phyloP scores from a whole-genome alignment of 345 rosid species.

The Hibiscus tridactylites region DNA sequence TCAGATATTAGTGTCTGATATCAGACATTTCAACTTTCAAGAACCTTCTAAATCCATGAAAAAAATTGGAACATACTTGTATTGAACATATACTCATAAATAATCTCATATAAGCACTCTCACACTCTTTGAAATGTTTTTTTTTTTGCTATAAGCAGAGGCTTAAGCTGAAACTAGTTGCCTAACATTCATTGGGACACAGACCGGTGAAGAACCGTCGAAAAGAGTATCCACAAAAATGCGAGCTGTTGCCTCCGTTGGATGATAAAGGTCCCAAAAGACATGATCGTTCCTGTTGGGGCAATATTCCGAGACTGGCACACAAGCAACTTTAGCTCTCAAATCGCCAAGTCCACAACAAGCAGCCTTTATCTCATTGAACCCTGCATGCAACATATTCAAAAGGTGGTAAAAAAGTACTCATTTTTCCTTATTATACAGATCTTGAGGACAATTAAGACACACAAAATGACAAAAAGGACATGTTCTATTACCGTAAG shows the following conservation, averaged over 20 bases:
- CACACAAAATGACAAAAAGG: neutral
- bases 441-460: neutral
- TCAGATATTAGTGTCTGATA: no score
- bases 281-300: conserved; percentile 55
- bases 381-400: neutral
- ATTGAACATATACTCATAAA: neutral
- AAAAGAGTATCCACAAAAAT: conserved; percentile 41
- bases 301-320: conserved; percentile 43
- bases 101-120: neutral
- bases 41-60: no score
- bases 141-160: neutral
- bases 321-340: conserved; percentile 41
- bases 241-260: conserved; percentile 46
- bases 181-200: conserved; percentile 39
- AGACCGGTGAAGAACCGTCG: conserved; percentile 27
- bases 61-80: neutral
- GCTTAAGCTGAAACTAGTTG: conserved; percentile 29
- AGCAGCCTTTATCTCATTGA: conserved; percentile 31
- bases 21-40: no score
- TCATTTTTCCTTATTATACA: neutral
- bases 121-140: neutral
- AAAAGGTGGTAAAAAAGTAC: neutral
- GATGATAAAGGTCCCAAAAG: conserved; percentile 73
- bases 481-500: neutral
- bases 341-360: conserved; percentile 70